Base-by-base conservation (phyloP, 129 eudicot genomes). In the Cynara cardunculus region DNA sequence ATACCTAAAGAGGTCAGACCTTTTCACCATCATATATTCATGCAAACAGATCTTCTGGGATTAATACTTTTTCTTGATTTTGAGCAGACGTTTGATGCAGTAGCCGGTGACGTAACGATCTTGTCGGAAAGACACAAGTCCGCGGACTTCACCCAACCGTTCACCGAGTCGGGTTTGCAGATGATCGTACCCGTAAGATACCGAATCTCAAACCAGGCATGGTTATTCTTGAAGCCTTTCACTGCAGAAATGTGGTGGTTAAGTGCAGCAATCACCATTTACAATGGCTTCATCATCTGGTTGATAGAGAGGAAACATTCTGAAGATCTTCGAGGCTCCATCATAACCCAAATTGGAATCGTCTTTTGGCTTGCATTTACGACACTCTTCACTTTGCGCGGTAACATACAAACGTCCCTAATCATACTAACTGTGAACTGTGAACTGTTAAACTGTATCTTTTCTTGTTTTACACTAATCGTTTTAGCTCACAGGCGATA, bases 211-310 rank as follows among this genome's bases (percentile, higher is more conserved):
- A 81, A 85, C 37, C 83, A 77, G 78, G 80, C 85, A 78, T 89
- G 90, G 90, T 85, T 89, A 59, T 89, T 89, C 79, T 30, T 87
- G 79, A 85, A 87, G 85, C 91, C 93, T 64, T 89, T 89, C 68
- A 83, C 89, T 14, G 0, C 56, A 41, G 71, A 59, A 82, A 80
- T 89, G 93, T 89, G 93, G 93, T 72, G 71, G 46, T 31, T 86
- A 16, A 87, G 87, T 24, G 87, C 53, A 64, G 85, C 81, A 19
- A 75, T 87, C 37, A 69, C 89, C 59, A 27, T 87, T 35, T 87
- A 85, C 30, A 89, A 84, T 1, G 86, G 87, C 72, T 68, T 85
- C 62, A 80, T 89, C 34, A 80, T 89, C n/a, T 89, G 89, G 90
- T 68, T 87, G 76, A 78, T 89, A 21, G 93, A 89, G 62, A 69